These are phyloP conservation scores for Sporormia fimetaria DNA, from an alignment of 495 filamentous ascomycete genomes.

Conservation along the genomic window DNA sequence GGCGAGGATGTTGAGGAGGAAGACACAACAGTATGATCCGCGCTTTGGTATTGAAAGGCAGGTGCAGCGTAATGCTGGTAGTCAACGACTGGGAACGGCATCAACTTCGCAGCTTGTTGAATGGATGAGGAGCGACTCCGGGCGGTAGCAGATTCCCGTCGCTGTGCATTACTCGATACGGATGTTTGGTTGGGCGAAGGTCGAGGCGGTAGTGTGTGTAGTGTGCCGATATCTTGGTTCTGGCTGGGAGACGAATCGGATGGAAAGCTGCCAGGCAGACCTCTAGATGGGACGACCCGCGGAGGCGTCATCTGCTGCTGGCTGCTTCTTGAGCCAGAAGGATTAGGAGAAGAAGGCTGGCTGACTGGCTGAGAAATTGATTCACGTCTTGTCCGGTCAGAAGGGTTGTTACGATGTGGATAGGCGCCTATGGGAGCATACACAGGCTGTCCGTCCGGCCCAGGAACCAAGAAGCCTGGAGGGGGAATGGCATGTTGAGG, in stretches of 20 bases:
- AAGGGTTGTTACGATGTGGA: too few species aligned
- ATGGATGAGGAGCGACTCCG: conserved; percentile 23
- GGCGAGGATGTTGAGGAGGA: conserved; percentile 4
- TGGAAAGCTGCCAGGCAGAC: conserved; percentile 22
- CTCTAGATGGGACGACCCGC: conserved; percentile 15
- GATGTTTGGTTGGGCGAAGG: conserved; percentile 23
- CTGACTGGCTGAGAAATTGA: conserved; percentile 7
- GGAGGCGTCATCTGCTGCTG: conserved; percentile 24
- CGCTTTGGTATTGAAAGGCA: conserved; percentile 15
- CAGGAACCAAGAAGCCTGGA: conserved; percentile 29
- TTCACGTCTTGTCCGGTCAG: conserved; percentile 14
- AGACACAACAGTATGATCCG: background rate
- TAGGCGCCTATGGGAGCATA: conserved; percentile 27
- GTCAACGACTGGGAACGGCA: conserved; percentile 19
- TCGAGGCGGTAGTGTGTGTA: conserved; percentile 22
- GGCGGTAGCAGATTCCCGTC: background rate
- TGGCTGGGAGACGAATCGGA: conserved; percentile 14
- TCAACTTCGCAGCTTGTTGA: conserved; percentile 16
- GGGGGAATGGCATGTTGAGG: conserved; percentile 1
- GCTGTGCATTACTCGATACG: conserved; percentile 25
- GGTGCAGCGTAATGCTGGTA: conserved; percentile 22
- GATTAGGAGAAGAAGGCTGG: conserved; percentile 21
- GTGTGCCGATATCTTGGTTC: conserved; percentile 21
- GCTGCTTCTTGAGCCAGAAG: conserved; percentile 28
- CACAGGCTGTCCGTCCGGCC: conserved; percentile 27